These are phyloP conservation scores for Vigna unguiculata DNA, from an alignment of 306 rosid genomes.

Conservation along the genomic window DNA sequence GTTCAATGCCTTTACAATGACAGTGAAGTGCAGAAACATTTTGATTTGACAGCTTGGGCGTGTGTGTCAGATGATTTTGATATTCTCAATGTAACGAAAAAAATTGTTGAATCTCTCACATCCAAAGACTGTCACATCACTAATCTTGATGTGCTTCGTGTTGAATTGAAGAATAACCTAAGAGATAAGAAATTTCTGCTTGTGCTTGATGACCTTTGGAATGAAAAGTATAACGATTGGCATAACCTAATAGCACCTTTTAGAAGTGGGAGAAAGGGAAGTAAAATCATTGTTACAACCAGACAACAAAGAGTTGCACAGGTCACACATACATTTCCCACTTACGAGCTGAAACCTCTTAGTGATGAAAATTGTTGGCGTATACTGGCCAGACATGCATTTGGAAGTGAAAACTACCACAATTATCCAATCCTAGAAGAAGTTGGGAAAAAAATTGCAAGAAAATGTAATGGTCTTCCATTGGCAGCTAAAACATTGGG, in stretches of 20 bases:
- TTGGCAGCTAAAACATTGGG: conserved; percentile 56
- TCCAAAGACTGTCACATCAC: conserved; percentile 4
- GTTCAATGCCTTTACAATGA: conserved; percentile 46
- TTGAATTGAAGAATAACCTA: conserved; percentile 45
- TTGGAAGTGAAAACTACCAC: conserved; percentile 23
- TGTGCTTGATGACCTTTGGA: conserved; percentile 64
- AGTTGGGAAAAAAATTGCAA: conserved; percentile 40
- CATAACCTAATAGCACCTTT: conserved; percentile 44
- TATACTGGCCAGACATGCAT: conserved; percentile 52
- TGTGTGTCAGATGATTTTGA: conserved; percentile 54
- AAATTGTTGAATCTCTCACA: conserved; percentile 44
- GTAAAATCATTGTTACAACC: conserved; percentile 57
- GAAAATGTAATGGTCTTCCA: conserved; percentile 56
- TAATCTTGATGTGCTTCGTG: conserved; percentile 52
- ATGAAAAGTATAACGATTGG: conserved; percentile 55
- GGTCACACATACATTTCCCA: conserved; percentile 49
- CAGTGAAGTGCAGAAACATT: background rate
- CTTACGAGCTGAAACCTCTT: conserved; percentile 38
- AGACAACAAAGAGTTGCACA: conserved; percentile 52
- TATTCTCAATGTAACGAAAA: conserved; percentile 46
- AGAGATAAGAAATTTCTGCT: conserved; percentile 49
- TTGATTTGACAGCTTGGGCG: conserved; percentile 40
- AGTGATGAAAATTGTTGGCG: conserved; percentile 51
- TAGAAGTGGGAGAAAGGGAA: conserved; percentile 48
- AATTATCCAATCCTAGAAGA: conserved; percentile 35